phyloP scores from a whole-genome alignment of 305 asterid species.

The Withania somnifera region DNA sequence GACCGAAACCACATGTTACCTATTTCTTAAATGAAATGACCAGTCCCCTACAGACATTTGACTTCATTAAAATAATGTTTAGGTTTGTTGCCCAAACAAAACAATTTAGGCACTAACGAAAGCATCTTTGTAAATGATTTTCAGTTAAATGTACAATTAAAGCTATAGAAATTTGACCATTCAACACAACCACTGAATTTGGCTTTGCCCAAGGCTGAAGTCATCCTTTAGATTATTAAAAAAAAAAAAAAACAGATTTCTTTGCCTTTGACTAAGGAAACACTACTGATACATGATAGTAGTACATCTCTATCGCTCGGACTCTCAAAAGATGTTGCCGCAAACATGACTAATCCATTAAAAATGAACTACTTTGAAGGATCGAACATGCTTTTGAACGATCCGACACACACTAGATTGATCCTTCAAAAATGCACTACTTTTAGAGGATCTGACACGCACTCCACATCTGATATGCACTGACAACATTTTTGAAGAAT shows the following conservation, averaged over 20 bases:
- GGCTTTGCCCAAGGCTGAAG: background rate
- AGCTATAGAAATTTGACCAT: background rate
- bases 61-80: constrained; percentile 34
- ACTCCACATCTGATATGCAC: too few species aligned
- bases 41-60: constrained; percentile 38
- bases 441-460: background rate
- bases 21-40: constrained; percentile 32
- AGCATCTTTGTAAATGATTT: background rate
- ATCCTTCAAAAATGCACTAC: background rate
- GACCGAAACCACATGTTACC: constrained; percentile 58
- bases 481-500: background rate
- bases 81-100: constrained; percentile 40
- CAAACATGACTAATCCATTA: background rate
- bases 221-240: background rate
- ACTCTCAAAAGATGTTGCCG: background rate
- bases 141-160: background rate
- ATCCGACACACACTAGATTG: too few species aligned
- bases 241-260: background rate
- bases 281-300: too few species aligned
- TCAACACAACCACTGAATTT: background rate
- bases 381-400: too few species aligned
- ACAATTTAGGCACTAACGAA: constrained; percentile 9
- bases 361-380: background rate
- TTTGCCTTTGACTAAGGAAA: background rate
- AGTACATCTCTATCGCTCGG: too few species aligned